Conservation (phyloP, 2,329 filamentous ascomycete genomes). For the Fusarium goolgardi region DNA sequence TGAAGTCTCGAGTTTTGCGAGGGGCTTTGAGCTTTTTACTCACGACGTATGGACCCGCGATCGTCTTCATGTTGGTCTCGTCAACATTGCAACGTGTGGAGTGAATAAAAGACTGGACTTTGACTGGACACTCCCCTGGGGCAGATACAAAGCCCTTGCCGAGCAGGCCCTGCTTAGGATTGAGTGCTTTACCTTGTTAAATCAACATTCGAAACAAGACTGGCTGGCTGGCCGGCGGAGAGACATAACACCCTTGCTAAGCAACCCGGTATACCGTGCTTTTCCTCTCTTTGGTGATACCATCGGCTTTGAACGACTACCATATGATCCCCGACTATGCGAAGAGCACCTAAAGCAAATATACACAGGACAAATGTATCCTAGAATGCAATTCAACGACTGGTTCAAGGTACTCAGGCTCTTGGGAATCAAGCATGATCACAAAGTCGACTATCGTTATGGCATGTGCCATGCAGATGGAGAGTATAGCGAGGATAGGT, state of each 20-base stretch:
- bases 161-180: background rate
- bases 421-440: rapidly evolving
- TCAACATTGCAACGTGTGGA: background rate
- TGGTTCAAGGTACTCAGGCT: background rate
- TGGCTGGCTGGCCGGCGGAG: rapidly evolving
- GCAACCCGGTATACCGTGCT: background rate
- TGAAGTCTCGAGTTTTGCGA: too few relatives aligned
- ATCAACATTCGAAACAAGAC: rapidly evolving
- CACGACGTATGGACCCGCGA: background rate
- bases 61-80: background rate
- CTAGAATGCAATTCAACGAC: rapidly evolving
- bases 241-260: too few relatives aligned
- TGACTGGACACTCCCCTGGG: too few relatives aligned
- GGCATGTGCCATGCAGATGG: background rate
- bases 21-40: background rate
- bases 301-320: background rate
- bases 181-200: background rate
- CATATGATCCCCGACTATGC: background rate
- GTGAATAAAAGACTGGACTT: too few relatives aligned
- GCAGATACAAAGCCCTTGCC: background rate
- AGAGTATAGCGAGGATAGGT: background rate
- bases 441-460: slow-evolving; percentile 6
- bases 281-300: background rate
- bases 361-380: rapidly evolving
- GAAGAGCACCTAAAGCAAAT: background rate